phyloP scores from a whole-genome alignment of 805 yeast genomes.

The Teunomyces stri region DNA sequence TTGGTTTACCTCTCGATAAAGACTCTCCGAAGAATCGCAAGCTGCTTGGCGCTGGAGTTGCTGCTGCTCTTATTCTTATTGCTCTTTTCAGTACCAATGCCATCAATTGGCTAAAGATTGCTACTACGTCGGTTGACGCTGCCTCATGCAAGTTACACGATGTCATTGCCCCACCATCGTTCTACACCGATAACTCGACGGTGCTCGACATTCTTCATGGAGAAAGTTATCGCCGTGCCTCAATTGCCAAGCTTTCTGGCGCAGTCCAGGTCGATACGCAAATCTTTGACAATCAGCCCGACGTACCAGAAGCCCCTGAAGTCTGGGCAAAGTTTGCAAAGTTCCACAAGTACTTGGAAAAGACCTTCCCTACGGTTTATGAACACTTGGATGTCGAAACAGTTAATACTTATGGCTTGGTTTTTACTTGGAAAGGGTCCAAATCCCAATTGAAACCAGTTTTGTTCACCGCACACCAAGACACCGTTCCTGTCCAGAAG shows the following conservation, averaged over 20 bases:
- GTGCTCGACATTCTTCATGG: conserved; percentile 27
- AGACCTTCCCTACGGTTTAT: conserved; percentile 54
- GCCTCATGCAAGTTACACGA: conserved; percentile 25
- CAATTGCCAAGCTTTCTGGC: conserved; percentile 47
- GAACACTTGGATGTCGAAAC: conserved; percentile 47
- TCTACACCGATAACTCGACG: conserved; percentile 29
- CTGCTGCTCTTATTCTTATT: conserved; percentile 11
- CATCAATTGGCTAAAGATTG: conserved; percentile 17
- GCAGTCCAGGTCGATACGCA: conserved; percentile 69
- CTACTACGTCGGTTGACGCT: conserved; percentile 13
- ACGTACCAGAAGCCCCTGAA: conserved; percentile 50
- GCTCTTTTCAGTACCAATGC: conserved; percentile 19
- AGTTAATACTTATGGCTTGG: conserved; percentile 62
- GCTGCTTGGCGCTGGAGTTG: conserved; percentile 9
- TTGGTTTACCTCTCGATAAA: conserved; percentile 9
- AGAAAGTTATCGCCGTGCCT: conserved; percentile 23
- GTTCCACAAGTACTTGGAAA: conserved; percentile 53
- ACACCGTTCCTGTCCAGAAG: conserved; percentile 73
- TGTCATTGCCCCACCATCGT: conserved; percentile 24
- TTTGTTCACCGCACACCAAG: conserved; percentile 73
- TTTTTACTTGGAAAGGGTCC: conserved; percentile 61
- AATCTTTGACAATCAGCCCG: conserved; percentile 50
- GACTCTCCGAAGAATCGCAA: background rate
- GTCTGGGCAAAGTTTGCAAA: conserved; percentile 39
- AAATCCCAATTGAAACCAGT: conserved; percentile 59